Evolutionary conservation across 1,139 yeast genomes (phyloP), one percentile per base, ranked within the genome.

Genomic region (Nakaseomyces bracarensis): DNA sequence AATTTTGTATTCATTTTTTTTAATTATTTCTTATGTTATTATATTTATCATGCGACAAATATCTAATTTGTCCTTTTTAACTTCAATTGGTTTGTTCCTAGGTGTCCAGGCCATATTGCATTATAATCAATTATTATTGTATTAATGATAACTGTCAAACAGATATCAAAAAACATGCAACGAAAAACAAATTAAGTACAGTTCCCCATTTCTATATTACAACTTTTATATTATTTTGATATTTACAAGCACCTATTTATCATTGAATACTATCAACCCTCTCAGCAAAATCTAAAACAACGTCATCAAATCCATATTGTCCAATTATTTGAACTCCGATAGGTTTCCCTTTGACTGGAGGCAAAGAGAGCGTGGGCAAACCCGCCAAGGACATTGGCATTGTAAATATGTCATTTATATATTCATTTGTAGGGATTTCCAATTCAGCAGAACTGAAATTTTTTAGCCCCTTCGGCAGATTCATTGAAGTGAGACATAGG

Each of bases 321-420:
- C 91, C 95, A 57, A 80, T 74, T 2, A 91, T 54, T 57, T 93
- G 98, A 27, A 91, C 67, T 1, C 85, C 85, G 1, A 84, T 74
- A 0, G 77, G 74, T 10, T 58, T 49, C 2, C 63, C 60, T 2
- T 59, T 54, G 6, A 52, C 49, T 10, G 57, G 52, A 0, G 98
- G 98, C 1, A 89, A 65, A 0, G 82, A 74, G 9, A 89, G 71
- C 0, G 95, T 75, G 1, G 99, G 99, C 3, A 91, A 64, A 0
- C 97, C 98, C 0, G 95, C 94, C 48, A 93, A 65, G 1, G 95
- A 87, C 35, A 93, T 83, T 0, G 98, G 96, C 3, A 89, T 82
- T 0, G 96, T 86, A 46, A 87, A 70, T 1, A 84, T 77, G 59
- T 93, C 98, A 58, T 86, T 84, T 39, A 81, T 69, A 53, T 83